Evolutionary conservation across 345 rosid species (phyloP).

Genomic region (Lumnitzera racemosa): DNA sequence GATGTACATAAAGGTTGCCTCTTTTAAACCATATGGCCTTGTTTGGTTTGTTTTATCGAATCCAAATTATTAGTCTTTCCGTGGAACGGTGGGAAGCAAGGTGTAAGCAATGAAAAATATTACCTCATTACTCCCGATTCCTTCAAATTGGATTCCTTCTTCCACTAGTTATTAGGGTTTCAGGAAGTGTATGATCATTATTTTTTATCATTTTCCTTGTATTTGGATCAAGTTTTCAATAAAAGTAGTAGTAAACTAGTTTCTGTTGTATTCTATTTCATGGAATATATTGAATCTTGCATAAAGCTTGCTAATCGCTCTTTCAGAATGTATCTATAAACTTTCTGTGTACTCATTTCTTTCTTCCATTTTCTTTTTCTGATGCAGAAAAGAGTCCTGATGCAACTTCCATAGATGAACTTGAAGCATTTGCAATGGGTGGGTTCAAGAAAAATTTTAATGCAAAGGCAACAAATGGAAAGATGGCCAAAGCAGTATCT

Average conservation of each 20-base stretch:
- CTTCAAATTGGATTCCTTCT: conserved; percentile 49
- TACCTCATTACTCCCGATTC: background rate
- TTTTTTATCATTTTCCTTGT: too few relatives aligned
- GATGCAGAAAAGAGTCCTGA: conserved; percentile 40
- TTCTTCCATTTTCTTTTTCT: conserved; percentile 3
- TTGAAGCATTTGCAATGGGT: conserved; percentile 69
- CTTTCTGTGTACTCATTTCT: background rate
- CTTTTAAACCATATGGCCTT: background rate
- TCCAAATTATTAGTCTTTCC: too few relatives aligned
- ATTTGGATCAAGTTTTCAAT: too few relatives aligned
- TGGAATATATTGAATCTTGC: background rate
- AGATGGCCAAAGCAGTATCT: conserved; percentile 14
- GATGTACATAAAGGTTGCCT: conserved; percentile 18
- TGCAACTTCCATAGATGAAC: conserved; percentile 57
- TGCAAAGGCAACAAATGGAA: conserved; percentile 10
- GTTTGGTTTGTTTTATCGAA: too few relatives aligned
- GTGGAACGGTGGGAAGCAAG: too few relatives aligned
- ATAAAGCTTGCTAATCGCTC: too few relatives aligned
- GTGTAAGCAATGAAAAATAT: too few relatives aligned
- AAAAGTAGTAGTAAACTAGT: too few relatives aligned
- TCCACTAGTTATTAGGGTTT: conserved; percentile 18
- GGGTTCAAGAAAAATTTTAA: conserved; percentile 28
- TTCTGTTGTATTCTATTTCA: conserved; percentile 3
- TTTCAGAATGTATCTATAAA: too few relatives aligned
- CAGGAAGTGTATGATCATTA: too few relatives aligned